These are phyloP conservation scores for Fusarium annulatum DNA, from an alignment of 2,329 filamentous ascomycete species.

Conservation along the genomic window DNA sequence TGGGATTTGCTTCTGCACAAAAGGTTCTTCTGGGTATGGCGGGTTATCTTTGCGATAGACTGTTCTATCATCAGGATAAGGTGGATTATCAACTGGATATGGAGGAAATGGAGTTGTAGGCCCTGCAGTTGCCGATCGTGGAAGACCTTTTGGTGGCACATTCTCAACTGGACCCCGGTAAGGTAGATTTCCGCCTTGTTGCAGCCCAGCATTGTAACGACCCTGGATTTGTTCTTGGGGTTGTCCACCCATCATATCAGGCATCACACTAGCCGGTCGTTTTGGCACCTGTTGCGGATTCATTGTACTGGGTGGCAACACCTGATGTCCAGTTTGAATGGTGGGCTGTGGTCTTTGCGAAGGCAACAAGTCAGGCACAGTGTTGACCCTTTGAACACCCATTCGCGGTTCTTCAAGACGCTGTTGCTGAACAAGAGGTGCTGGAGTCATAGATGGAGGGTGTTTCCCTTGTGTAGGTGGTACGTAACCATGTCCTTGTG, in stretches of 20 bases:
- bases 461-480: constrained; percentile 40
- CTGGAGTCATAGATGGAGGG: constrained; percentile 43
- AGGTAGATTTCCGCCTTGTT: constrained; percentile 12
- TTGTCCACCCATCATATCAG: constrained; percentile 32
- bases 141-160: constrained; percentile 31
- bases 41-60: background rate
- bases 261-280: constrained; percentile 38
- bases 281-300: constrained; percentile 19
- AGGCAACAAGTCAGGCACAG: constrained; percentile 37
- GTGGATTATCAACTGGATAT: constrained; percentile 33
- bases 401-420: constrained; percentile 33
- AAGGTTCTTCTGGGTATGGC: constrained; percentile 32
- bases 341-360: constrained; percentile 32
- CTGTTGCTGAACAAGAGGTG: constrained; percentile 33
- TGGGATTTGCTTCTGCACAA: background rate
- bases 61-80: constrained; percentile 22
- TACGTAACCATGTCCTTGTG: constrained; percentile 33
- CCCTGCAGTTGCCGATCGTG: constrained; percentile 29
- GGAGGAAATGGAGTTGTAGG: constrained; percentile 26
- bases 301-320: background rate
- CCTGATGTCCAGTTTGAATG: constrained; percentile 14
- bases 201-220: constrained; percentile 2
- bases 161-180: constrained; percentile 30
- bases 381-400: constrained; percentile 38
- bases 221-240: background rate